Evolutionary conservation across 129 eudicot genomes (phyloP).

Genomic region (Centrapalus pauciflorus): DNA sequence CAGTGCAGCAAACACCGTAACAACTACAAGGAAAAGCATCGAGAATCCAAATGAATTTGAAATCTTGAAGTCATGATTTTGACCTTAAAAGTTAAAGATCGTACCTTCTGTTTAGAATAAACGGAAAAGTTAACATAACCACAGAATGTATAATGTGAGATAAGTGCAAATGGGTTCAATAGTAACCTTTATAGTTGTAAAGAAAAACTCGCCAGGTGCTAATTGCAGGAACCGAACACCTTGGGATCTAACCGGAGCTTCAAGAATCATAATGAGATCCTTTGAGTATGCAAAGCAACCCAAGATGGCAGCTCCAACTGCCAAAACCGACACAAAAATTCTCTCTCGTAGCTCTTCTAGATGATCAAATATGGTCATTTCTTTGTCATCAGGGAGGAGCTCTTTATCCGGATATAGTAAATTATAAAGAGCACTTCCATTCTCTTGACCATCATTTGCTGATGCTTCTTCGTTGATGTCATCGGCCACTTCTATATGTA

Average conservation of each 20-base stretch:
- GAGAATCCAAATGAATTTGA: background rate
- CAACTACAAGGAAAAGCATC: too few species aligned
- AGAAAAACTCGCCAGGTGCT: constrained; percentile 98
- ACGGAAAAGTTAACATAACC: too few species aligned
- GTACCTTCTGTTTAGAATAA: background rate
- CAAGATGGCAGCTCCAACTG: constrained; percentile 85
- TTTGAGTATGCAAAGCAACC: constrained; percentile 94
- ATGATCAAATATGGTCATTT: constrained; percentile 95
- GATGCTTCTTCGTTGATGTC: constrained; percentile 33
- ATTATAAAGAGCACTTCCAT: constrained; percentile 69
- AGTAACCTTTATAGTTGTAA: constrained; percentile 82
- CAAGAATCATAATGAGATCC: constrained; percentile 87
- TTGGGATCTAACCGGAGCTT: constrained; percentile 87
- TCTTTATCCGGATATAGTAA: constrained; percentile 90
- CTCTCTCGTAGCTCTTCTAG: constrained; percentile 88
- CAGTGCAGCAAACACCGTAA: too few species aligned
- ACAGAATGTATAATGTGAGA: background rate
- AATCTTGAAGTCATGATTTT: background rate
- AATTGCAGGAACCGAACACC: constrained; percentile 95
- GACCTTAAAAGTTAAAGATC: background rate
- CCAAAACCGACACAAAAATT: constrained; percentile 88
- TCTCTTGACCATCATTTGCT: constrained; percentile 27
- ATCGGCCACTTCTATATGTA: constrained; percentile 39
- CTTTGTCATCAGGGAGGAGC: constrained; percentile 92
- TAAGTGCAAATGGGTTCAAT: constrained; percentile 10